Evolutionary conservation across 352 stramenopile species (phyloP).

Genomic region (Elongisporangium anandrum): DNA sequence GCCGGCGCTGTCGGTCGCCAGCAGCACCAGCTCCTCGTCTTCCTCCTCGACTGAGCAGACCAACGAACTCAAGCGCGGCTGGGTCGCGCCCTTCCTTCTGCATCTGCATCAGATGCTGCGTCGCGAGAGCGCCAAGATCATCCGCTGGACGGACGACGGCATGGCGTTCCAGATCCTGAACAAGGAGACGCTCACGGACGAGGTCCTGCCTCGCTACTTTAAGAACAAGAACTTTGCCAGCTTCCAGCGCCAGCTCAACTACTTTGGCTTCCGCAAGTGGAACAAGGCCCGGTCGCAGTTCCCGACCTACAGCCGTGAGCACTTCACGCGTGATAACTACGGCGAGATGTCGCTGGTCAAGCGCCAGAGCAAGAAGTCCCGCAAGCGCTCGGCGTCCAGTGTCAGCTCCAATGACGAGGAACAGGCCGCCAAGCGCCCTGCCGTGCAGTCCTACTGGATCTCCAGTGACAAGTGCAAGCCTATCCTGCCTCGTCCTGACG

Average conservation of each 20-base stretch:
- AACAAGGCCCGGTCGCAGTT: slow-evolving; percentile 72
- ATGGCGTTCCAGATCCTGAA: slow-evolving; percentile 83
- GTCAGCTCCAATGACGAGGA: slow-evolving; percentile 15
- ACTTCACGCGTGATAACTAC: slow-evolving; percentile 86
- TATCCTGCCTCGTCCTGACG: slow-evolving; percentile 48
- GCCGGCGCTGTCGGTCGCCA: slow-evolving; percentile 28
- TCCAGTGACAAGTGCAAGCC: slow-evolving; percentile 57
- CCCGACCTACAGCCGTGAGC: slow-evolving; percentile 75
- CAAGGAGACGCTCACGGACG: slow-evolving; percentile 79
- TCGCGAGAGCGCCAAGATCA: slow-evolving; percentile 68
- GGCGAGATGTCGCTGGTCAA: slow-evolving; percentile 81
- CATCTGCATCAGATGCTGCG: slow-evolving; percentile 85
- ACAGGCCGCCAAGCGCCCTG: slow-evolving; percentile 28
- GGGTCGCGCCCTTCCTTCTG: slow-evolving; percentile 83
- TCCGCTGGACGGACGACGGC: slow-evolving; percentile 77
- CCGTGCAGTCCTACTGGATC: slow-evolving; percentile 18
- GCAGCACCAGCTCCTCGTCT: slow-evolving; percentile 17
- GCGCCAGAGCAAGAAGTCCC: slow-evolving; percentile 83
- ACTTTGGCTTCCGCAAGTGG: slow-evolving; percentile 93
- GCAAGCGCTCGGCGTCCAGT: slow-evolving; percentile 44
- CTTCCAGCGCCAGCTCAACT: slow-evolving; percentile 94
- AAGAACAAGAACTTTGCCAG: slow-evolving; percentile 96
- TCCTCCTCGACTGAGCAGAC: slow-evolving; percentile 7
- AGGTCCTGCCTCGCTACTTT: slow-evolving; percentile 93
- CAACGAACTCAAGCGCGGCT: slow-evolving; percentile 46